Base-by-base conservation (phyloP, 768 basidiomycete species). In the Boletus subcaerulescens region DNA sequence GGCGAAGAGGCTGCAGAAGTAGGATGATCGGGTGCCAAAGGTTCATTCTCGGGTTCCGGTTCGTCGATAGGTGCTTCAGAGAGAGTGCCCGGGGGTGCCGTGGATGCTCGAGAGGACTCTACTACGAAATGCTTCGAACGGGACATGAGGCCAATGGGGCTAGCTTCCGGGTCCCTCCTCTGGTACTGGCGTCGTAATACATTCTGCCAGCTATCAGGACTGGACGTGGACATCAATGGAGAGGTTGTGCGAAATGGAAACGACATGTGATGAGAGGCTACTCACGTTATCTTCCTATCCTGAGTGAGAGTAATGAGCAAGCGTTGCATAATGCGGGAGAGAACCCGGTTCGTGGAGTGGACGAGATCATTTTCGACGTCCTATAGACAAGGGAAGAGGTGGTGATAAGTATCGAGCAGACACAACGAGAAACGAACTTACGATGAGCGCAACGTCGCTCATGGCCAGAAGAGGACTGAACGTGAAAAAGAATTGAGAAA, bases 401-500 rank as follows among this genome's bases (percentile, higher is more conserved):
- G 41, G 56, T 56, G 56, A 52, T 29, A 45, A 36, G 38, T 22
- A 43, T 17, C 9, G 26, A 22, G 49, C 4, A 12, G 3, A 15
- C 48, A 55, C 2, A 15, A 40, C 17, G 56, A 55, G 22, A 56
- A 22, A 9, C 6, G 57, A 9, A 74, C 80, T 60, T 67, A 91
- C 90, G 54, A 73, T 66, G 39, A 91, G 73, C 41, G 89, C 77
- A 58, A 93, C 81, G 64, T 90, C 88, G 42, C 80, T 72, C 75
- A 88, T 78, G 38, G 83, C 77, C 60, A 95, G 81, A 53, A 94
- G 77, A 47, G 80, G 80, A 45, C 80, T 78, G 74, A 95, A 96
- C 26, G 88, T 92, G 70, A 80, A 87, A 73, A 91, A 87, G 79
- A 96, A 95, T 69, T 95, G 92, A 71, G 82, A 82, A 71, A 94